Base-by-base conservation (phyloP, 208 protist genomes). In the Wallacemonas sp. region DNA sequence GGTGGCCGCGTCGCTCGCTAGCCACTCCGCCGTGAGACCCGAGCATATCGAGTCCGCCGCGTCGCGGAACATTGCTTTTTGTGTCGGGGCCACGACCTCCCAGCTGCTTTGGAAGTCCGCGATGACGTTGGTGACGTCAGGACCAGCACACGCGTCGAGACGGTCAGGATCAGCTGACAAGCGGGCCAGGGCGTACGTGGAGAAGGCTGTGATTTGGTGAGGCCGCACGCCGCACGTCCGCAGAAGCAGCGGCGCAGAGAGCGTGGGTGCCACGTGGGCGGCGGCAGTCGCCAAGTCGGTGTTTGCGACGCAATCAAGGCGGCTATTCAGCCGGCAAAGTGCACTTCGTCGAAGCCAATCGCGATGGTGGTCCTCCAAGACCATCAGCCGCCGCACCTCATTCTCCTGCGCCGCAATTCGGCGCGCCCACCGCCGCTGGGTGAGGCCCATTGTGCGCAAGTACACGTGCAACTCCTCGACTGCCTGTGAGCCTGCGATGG, bases 401-500 rank as follows among this genome's bases (percentile, higher is more conserved):
- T 46, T 89, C 69, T 94, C 88, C 31, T 86, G 73, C 9, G 63
- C 42, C 6, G 74, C 70, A 34, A 94, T 88, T 44, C 75, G 72
- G 34, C 79, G 76, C 22, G 66, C 62, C 88, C 88, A 94, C 2
- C 72, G 73, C 11, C 83, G 80, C 69, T 90, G 78, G 0, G 86
- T 79, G 17, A 72, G 47, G 22, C 63, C 67, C 69, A 88, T 80
- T 27, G 75, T 66, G 26, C 86, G 83, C 44, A 91, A 55, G 60
- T 82, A 90, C 27, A 94, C 85, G n/a, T 75, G 70, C 19, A 91
- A 59, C 67, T 92, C 89, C 54, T 75, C 77, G 8, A 85, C 72
- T 1, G 80, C 81, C 27, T 75, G 78, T 39, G 58, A 63, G 19
- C 80, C 68, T 0, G 63, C 14, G 2, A 65, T 21, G 30, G 21